A percentile compares a stretch with the other conserved stretches of the same genome.
Conservation (phyloP, 2,329 filamentous ascomycete species). For the Clonostachys sp. region DNA sequence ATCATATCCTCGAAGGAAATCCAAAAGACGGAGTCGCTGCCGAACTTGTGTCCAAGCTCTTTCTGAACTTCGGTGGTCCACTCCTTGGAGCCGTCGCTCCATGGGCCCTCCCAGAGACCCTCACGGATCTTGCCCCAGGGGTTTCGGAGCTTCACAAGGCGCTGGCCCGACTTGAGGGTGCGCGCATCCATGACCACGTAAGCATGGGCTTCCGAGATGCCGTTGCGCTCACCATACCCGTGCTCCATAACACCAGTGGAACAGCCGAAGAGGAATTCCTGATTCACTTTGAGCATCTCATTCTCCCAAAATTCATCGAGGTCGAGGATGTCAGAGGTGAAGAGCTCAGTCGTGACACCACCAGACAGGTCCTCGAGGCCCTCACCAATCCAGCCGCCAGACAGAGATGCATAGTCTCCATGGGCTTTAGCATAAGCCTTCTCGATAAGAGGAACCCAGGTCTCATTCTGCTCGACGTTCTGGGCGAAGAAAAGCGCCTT, state of each 20-base stretch:
- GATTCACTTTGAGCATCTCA: constrained; percentile 74
- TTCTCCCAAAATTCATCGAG: constrained; percentile 81
- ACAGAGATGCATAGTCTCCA: constrained; percentile 68
- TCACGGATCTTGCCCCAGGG: constrained; percentile 56
- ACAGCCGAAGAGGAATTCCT: constrained; percentile 75
- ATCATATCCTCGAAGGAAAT: constrained; percentile 59
- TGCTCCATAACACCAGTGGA: constrained; percentile 58
- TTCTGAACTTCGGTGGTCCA: constrained; percentile 54
- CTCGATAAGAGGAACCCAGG: constrained; percentile 75
- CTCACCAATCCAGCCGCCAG: constrained; percentile 66
- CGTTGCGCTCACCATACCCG: constrained; percentile 55
- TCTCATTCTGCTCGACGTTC: constrained; percentile 72
- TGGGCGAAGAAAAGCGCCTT: constrained; percentile 75
- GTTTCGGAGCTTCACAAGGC: constrained; percentile 54
- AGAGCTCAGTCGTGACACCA: constrained; percentile 65
- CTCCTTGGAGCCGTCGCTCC: constrained; percentile 56
- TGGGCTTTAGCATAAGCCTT: constrained; percentile 85
- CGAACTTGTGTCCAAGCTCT: constrained; percentile 55
- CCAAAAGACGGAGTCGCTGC: constrained; percentile 60
- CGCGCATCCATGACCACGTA: constrained; percentile 58
- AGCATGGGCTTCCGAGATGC: constrained; percentile 54
- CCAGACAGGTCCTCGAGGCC: constrained; percentile 58
- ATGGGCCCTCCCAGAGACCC: constrained; percentile 55
- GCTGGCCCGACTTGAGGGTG: constrained; percentile 43
- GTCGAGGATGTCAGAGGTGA: constrained; percentile 68